Conservation (phyloP, 139 green algal genomes). For the Chlorella ohadii region DNA sequence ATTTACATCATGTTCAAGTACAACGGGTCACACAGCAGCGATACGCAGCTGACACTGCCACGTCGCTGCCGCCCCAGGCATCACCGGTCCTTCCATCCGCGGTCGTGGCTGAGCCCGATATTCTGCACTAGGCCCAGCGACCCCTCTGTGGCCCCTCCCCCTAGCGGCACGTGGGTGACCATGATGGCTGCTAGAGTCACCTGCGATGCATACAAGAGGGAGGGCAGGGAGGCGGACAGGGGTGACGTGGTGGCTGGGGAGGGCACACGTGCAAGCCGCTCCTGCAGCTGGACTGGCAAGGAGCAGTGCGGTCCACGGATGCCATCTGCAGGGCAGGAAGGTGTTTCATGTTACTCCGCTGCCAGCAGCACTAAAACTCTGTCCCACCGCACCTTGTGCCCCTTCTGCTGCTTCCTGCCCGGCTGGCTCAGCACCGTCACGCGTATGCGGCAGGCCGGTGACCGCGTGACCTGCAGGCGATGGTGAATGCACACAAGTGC, state of each 20-base stretch:
- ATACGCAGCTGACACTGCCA: too few relatives aligned
- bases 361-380: not conserved
- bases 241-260: not conserved
- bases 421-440: slow-evolving; percentile 1
- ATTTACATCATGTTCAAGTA: too few relatives aligned
- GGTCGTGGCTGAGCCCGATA: not conserved
- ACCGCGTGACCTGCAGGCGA: not conserved
- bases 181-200: not conserved
- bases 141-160: not conserved
- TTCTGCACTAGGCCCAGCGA: slow-evolving; percentile 1
- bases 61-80: not conserved
- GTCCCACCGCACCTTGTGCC: not conserved
- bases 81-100: not conserved
- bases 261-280: not conserved
- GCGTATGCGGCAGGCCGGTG: not conserved
- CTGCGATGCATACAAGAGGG: not conserved
- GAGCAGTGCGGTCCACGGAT: not conserved
- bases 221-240: not conserved
- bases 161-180: not conserved
- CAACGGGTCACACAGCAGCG: too few relatives aligned
- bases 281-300: not conserved
- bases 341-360: too few relatives aligned
- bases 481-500: too few relatives aligned
- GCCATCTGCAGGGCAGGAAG: too few relatives aligned
- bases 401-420: not conserved